Conservation (phyloP, 2,329 filamentous ascomycete species). For the Atkinsonella texensis region DNA sequence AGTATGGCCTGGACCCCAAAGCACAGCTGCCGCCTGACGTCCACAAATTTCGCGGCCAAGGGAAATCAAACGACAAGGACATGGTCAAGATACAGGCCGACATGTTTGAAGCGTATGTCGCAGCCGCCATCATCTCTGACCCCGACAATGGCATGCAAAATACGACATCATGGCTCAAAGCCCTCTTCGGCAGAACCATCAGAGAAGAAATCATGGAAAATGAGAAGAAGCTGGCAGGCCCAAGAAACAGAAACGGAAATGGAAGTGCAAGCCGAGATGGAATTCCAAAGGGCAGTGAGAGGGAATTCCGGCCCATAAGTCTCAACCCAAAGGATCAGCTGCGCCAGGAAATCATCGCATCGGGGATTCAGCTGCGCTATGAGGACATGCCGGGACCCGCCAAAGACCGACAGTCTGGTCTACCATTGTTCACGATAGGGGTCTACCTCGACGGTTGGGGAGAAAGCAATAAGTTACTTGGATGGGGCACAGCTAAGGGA, state of each 20-base stretch:
- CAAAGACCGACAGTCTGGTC: conserved; percentile 39
- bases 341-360: conserved; percentile 33
- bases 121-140: conserved; percentile 61
- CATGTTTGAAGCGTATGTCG: conserved; percentile 84
- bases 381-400: conserved; percentile 39
- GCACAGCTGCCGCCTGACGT: conserved; percentile 43
- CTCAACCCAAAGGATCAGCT: conserved; percentile 20
- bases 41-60: conserved; percentile 15
- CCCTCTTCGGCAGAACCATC: conserved; percentile 60
- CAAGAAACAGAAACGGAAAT: no score
- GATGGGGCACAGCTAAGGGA: conserved; percentile 48
- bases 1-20: conserved; percentile 58
- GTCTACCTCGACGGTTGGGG: conserved; percentile 59
- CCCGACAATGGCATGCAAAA: conserved; percentile 46
- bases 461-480: conserved; percentile 48
- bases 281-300: not conserved
- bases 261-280: no score
- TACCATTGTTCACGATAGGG: conserved; percentile 50
- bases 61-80: conserved; percentile 33
- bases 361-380: conserved; percentile 50
- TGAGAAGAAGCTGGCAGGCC: conserved; percentile 5
- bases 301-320: not conserved
- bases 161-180: conserved; percentile 59
- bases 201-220: conserved; percentile 34
- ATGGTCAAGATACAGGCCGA: conserved; percentile 69